These are phyloP conservation scores for Trypanosoma caninum DNA, from an alignment of 208 protist genomes.

Conservation along the genomic window DNA sequence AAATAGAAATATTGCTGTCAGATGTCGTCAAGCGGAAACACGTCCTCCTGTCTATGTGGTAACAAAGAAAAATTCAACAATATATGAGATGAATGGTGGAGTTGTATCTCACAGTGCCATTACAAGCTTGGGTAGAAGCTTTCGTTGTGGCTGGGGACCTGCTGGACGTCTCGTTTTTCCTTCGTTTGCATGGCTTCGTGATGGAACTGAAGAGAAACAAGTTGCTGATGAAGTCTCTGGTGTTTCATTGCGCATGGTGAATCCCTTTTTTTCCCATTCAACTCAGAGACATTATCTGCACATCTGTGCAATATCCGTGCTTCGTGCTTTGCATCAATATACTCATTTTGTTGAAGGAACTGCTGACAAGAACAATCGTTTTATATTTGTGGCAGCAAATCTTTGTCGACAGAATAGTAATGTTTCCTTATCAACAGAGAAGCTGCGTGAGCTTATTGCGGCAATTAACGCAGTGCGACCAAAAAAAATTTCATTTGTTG, in stretches of 20 bases:
- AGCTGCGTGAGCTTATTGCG: slow-evolving; percentile 37
- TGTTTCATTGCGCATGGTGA: slow-evolving; percentile 27
- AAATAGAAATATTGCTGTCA: slow-evolving; percentile 10
- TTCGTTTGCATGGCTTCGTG: slow-evolving; percentile 61
- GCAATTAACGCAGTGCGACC: slow-evolving; percentile 29
- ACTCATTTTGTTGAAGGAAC: slow-evolving; percentile 6
- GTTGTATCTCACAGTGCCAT: slow-evolving; percentile 31
- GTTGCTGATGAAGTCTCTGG: slow-evolving; percentile 58
- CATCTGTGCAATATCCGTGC: slow-evolving; percentile 46
- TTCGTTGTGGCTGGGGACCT: slow-evolving; percentile 52
- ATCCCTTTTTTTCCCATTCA: slow-evolving; percentile 58
- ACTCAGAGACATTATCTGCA: slow-evolving; percentile 42
- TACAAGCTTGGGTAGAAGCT: slow-evolving; percentile 49
- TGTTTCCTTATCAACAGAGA: slow-evolving; percentile 67
- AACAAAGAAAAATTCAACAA: slow-evolving; percentile 20
- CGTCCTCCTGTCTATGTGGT: slow-evolving; percentile 29
- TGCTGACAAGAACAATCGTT: slow-evolving; percentile 8
- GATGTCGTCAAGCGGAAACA: neutral
- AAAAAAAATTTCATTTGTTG: slow-evolving; percentile 29
- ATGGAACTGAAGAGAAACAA: slow-evolving; percentile 42
- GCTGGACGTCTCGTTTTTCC: slow-evolving; percentile 45
- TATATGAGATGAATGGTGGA: slow-evolving; percentile 34
- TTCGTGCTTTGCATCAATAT: slow-evolving; percentile 30
- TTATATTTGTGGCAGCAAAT: slow-evolving; percentile 21
- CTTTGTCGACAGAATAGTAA: slow-evolving; percentile 34